These are phyloP conservation scores for Aspergillus jensenii DNA, from an alignment of 2,329 filamentous ascomycete genomes.

Conservation along the genomic window DNA sequence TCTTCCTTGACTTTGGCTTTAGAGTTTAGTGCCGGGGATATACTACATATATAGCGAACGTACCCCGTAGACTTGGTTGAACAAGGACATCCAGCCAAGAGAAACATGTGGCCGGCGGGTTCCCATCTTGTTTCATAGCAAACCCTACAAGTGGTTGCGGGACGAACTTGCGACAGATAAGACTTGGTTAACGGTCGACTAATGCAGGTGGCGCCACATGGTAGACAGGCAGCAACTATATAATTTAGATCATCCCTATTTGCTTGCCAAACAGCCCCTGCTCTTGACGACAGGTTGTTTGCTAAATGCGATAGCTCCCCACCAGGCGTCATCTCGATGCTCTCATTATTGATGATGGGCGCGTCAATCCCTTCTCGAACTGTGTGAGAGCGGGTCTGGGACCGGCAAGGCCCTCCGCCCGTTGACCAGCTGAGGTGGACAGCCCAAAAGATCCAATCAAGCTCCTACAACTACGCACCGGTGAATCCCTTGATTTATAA, in stretches of 20 bases:
- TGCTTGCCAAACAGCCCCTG: not conserved
- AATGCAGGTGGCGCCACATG: constrained; percentile 19
- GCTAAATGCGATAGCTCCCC: constrained; percentile 4
- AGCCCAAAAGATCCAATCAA: not conserved
- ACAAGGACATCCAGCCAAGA: not conserved
- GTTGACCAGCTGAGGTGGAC: constrained; percentile 7
- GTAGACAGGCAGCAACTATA: not conserved
- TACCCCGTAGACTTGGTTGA: not conserved
- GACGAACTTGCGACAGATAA: not conserved
- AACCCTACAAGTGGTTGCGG: not conserved
- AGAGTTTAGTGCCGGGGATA: not conserved
- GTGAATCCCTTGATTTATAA: constrained; percentile 1
- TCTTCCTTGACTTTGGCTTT: constrained; percentile 34
- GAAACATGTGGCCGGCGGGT: not conserved
- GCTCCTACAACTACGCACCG: not conserved
- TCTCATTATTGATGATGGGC: constrained; percentile 2
- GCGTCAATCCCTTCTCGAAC: constrained; percentile 19
- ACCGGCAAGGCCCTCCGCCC: constrained; percentile 6
- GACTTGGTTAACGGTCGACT: not conserved
- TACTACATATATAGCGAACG: not conserved
- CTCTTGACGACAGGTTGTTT: not conserved
- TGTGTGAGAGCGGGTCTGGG: constrained; percentile 7
- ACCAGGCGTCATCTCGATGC: not conserved
- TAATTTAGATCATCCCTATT: not conserved
- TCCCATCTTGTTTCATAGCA: not conserved